These are phyloP conservation scores for Heritiera littoralis DNA, from an alignment of 345 rosid genomes.

Conservation along the genomic window DNA sequence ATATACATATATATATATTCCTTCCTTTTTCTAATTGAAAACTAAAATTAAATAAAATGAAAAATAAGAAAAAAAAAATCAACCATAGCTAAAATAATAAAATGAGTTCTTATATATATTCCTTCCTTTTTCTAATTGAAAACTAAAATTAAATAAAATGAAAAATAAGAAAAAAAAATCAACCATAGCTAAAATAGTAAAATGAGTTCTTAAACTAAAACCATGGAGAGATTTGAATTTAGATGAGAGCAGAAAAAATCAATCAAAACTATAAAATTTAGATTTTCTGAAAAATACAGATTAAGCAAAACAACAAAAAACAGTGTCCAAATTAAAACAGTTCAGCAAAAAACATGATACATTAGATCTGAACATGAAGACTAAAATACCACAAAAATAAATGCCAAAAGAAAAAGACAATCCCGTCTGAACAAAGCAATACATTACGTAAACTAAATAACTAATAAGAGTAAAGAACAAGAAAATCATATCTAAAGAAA, in stretches of 20 bases:
- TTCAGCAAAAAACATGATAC: neutral
- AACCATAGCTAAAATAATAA: too few species aligned
- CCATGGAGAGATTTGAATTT: too few species aligned
- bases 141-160: neutral
- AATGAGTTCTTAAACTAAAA: neutral
- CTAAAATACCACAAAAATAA: neutral
- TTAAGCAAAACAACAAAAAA: too few species aligned
- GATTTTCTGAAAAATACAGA: neutral
- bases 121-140: neutral
- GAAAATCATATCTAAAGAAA: neutral
- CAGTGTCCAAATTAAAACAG: neutral
- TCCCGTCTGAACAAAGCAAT: neutral
- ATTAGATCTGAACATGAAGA: constrained; percentile 9
- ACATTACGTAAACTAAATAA: neutral
- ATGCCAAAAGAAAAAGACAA: neutral
- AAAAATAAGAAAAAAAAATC: neutral
- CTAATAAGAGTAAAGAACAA: too few species aligned
- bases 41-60: neutral
- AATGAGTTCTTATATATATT: neutral
- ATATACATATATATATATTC: neutral
- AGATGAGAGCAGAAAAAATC: neutral
- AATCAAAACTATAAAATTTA: neutral
- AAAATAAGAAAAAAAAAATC: too few species aligned
- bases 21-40: neutral
- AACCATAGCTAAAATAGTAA: neutral